phyloP scores from a whole-genome alignment of 768 basidiomycete species.

The Harrya chromipes region DNA sequence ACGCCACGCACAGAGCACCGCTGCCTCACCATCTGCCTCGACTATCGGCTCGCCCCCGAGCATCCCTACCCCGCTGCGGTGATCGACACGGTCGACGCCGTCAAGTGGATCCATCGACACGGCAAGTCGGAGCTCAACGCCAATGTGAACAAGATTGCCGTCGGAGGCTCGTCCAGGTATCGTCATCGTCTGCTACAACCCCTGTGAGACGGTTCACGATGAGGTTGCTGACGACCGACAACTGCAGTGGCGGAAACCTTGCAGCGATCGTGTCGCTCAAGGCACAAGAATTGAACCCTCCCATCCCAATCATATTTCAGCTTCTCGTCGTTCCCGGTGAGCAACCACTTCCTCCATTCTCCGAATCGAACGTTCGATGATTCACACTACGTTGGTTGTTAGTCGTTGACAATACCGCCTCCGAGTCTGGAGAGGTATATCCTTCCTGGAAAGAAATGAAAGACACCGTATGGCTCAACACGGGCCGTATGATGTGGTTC shows the following conservation, averaged over 20 bases:
- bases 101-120: slow-evolving; percentile 55
- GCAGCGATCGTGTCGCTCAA: slow-evolving; percentile 65
- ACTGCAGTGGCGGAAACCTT: slow-evolving; percentile 62
- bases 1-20: slow-evolving; percentile 42
- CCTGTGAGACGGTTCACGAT: too few species aligned
- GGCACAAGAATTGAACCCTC: slow-evolving; percentile 45
- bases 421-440: slow-evolving; percentile 34
- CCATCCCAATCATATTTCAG: slow-evolving; percentile 60
- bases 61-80: slow-evolving; percentile 68
- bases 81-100: slow-evolving; percentile 64
- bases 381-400: neutral
- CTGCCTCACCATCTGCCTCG: slow-evolving; percentile 62
- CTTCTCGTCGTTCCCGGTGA: slow-evolving; percentile 60
- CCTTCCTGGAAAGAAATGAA: slow-evolving; percentile 56
- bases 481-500: slow-evolving; percentile 72
- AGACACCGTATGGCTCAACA: slow-evolving; percentile 56
- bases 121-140: slow-evolving; percentile 46
- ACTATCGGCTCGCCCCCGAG: slow-evolving; percentile 74
- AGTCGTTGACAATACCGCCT: slow-evolving; percentile 69
- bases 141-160: slow-evolving; percentile 54
- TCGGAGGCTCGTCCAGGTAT: slow-evolving; percentile 71
- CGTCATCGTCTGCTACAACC: neutral
- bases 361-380: neutral
- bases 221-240: neutral
- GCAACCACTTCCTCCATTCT: neutral